A percentile compares a stretch with the other conserved stretches of the same genome.
Evolutionary conservation across 306 rosid genomes (phyloP).

Genomic region (Ochetophila trinervis): DNA sequence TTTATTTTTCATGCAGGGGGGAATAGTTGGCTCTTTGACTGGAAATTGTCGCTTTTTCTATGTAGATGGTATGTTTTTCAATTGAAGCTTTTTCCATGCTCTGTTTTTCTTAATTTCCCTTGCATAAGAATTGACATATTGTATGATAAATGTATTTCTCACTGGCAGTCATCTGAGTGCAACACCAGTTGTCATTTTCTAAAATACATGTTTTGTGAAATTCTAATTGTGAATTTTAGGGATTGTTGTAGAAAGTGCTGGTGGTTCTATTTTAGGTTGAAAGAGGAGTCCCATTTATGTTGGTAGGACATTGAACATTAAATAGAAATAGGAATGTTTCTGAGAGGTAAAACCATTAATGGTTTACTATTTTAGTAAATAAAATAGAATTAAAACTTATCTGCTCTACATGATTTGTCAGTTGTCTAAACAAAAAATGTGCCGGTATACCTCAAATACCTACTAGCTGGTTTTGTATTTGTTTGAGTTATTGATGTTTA

Average conservation of each 20-base stretch:
- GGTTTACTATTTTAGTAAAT: too few species aligned
- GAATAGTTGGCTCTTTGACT: conserved; percentile 74
- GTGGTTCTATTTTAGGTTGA: not conserved
- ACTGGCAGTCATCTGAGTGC: too few species aligned
- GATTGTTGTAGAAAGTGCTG: not conserved
- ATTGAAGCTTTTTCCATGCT: not conserved
- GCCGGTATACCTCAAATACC: too few species aligned
- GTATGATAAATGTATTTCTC: too few species aligned
- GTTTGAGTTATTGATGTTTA: too few species aligned
- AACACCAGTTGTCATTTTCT: not conserved
- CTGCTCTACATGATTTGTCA: too few species aligned
- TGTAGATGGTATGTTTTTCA: conserved; percentile 57
- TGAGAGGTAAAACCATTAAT: too few species aligned
- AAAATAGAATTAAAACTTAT: too few species aligned
- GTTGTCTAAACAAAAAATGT: too few species aligned
- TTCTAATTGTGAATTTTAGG: not conserved
- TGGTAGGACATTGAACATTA: too few species aligned
- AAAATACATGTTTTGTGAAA: not conserved
- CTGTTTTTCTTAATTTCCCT: conserved; percentile 20
- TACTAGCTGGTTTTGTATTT: too few species aligned
- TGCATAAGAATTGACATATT: not conserved
- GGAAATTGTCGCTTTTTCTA: conserved; percentile 77
- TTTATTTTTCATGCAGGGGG: conserved; percentile 56
- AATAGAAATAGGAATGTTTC: too few species aligned
- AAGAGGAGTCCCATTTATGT: not conserved